phyloP scores from a whole-genome alignment of 2,329 filamentous ascomycete species.

The Davidsoniella australis region DNA sequence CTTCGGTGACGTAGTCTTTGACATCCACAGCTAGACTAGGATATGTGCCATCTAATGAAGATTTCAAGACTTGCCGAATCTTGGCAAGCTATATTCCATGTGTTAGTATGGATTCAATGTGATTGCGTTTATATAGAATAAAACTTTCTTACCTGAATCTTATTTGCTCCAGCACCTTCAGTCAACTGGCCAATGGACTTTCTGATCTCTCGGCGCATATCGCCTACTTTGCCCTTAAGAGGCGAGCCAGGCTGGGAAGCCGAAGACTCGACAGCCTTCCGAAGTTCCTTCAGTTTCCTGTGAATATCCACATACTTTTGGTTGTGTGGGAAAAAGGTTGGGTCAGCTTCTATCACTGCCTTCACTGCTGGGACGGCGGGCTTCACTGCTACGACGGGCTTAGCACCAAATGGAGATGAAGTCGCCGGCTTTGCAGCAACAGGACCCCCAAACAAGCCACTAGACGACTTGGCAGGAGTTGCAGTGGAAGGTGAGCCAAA shows the following conservation, averaged over 20 bases:
- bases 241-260: slow-evolving; percentile 27
- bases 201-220: slow-evolving; percentile 54
- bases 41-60: slow-evolving; percentile 21
- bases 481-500: not conserved
- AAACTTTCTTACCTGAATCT: slow-evolving; percentile 9
- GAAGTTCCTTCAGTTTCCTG: slow-evolving; percentile 46
- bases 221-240: slow-evolving; percentile 50
- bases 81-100: slow-evolving; percentile 16
- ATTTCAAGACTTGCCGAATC: slow-evolving; percentile 36
- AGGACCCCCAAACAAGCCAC: not conserved
- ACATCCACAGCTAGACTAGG: slow-evolving; percentile 38
- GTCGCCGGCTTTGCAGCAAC: not conserved
- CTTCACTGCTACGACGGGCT: not conserved
- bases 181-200: slow-evolving; percentile 60
- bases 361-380: not conserved
- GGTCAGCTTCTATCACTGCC: slow-evolving; percentile 10
- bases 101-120: slow-evolving; percentile 9
- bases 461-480: not conserved
- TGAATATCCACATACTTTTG: slow-evolving; percentile 44
- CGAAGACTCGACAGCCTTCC: slow-evolving; percentile 45
- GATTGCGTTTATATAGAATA: not conserved
- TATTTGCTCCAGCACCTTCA: slow-evolving; percentile 44
- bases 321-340: slow-evolving; percentile 11
- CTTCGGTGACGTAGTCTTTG: slow-evolving; percentile 32
- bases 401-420: not conserved